Percentiles rank a stretch among this genome's conserved stretches.
phyloP scores from a whole-genome alignment of 2,329 filamentous ascomycete species.

The Paramyrothecium roridum region DNA sequence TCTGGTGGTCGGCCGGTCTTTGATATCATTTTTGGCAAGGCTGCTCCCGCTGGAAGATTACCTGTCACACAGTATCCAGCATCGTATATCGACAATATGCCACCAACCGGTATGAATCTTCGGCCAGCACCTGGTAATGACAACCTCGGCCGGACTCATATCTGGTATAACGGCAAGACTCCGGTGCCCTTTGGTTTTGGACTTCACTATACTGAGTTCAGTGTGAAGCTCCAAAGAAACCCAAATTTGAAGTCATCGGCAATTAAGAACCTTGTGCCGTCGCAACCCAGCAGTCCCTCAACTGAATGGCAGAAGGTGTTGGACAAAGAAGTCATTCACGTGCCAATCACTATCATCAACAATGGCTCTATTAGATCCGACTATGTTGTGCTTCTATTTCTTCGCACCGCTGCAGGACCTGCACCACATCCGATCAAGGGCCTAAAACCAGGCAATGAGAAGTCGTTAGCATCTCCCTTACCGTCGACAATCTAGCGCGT shows the following conservation, averaged over 20 bases:
- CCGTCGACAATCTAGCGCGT: constrained; percentile 45
- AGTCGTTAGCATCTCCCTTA: constrained; percentile 34
- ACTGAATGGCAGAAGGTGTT: constrained; percentile 27
- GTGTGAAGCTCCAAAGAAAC: not conserved
- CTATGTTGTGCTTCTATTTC: constrained; percentile 49
- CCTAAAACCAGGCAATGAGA: constrained; percentile 27
- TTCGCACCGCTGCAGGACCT: constrained; percentile 42
- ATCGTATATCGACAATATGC: constrained; percentile 44
- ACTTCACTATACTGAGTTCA: constrained; percentile 56
- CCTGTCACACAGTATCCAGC: constrained; percentile 55
- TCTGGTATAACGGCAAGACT: constrained; percentile 52
- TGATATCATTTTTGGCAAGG: constrained; percentile 48
- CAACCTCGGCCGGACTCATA: constrained; percentile 54
- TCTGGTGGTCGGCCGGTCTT: constrained; percentile 54
- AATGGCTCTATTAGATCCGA: constrained; percentile 43
- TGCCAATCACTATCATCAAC: constrained; percentile 48
- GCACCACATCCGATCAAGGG: constrained; percentile 48
- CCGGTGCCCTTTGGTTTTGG: constrained; percentile 54
- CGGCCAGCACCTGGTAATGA: constrained; percentile 39
- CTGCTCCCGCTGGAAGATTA: constrained; percentile 49
- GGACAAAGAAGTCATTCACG: too few species aligned
- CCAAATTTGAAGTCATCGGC: constrained; percentile 12
- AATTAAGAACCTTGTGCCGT: constrained; percentile 31
- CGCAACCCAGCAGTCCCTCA: constrained; percentile 37
- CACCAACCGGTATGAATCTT: constrained; percentile 54